Evolutionary conservation across 345 rosid species (phyloP).

Genomic region (Lagerstroemia speciosa): DNA sequence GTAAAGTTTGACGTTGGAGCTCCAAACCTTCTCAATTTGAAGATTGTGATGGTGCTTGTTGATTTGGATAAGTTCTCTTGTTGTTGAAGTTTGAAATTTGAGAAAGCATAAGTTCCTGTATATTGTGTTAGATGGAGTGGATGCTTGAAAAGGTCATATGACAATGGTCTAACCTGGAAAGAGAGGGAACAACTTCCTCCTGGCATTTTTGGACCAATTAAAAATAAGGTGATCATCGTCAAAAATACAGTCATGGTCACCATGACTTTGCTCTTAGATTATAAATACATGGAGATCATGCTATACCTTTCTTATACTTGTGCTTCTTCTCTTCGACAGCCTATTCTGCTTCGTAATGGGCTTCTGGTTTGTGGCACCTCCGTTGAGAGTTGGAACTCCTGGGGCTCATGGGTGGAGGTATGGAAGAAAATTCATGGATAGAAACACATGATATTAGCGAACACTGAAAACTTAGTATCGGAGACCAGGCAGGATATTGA

Average conservation of each 20-base stretch:
- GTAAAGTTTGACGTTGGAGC: background rate
- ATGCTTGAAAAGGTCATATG: constrained; percentile 81
- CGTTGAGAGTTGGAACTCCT: constrained; percentile 90
- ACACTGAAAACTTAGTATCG: background rate
- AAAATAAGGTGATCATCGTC: constrained; percentile 53
- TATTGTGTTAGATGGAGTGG: constrained; percentile 72
- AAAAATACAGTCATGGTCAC: background rate
- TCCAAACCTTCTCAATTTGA: background rate
- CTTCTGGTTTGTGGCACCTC: constrained; percentile 81
- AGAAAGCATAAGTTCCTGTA: background rate
- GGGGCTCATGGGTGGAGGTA: constrained; percentile 97
- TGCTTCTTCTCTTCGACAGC: constrained; percentile 34
- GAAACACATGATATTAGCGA: background rate
- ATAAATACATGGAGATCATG: background rate
- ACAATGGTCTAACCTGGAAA: constrained; percentile 69
- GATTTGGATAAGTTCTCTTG: background rate
- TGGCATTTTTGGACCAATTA: constrained; percentile 75
- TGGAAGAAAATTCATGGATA: constrained; percentile 4
- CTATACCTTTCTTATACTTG: background rate
- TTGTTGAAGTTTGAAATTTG: background rate
- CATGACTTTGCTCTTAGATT: background rate
- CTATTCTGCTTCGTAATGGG: constrained; percentile 64
- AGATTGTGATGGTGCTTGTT: background rate
- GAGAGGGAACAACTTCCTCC: constrained; percentile 86
- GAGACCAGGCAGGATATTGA: background rate